phyloP scores from a whole-genome alignment of 176 grass and related monocot species.

The Saccharum officinarum region DNA sequence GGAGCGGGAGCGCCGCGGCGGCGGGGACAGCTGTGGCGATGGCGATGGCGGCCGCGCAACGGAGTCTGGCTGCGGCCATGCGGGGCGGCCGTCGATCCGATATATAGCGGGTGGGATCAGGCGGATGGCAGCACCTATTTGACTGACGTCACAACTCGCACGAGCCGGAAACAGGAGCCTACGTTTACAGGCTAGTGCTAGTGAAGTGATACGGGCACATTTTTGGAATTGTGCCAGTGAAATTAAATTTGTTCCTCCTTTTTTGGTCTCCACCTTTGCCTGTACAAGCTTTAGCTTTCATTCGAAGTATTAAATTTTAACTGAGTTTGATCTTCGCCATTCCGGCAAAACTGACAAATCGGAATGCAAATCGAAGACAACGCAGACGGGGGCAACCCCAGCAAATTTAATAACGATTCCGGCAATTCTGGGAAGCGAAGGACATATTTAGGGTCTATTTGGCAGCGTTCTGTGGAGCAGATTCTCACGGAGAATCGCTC shows the following conservation, averaged over 20 bases:
- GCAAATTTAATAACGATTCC: neutral
- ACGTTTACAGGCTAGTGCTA: neutral
- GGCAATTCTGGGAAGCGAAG: neutral
- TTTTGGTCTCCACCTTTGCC: neutral
- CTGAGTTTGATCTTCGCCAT: neutral
- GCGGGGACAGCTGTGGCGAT: neutral
- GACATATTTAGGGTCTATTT: too few relatives aligned
- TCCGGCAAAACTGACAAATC: neutral
- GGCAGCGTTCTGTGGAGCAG: too few relatives aligned
- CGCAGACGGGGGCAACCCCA: too few relatives aligned
- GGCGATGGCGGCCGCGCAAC: neutral
- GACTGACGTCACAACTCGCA: neutral
- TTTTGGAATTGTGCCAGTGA: neutral
- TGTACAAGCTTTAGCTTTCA: neutral
- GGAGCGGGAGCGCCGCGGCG: constrained; percentile 4
- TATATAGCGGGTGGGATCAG: constrained; percentile 26
- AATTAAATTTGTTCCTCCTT: too few relatives aligned
- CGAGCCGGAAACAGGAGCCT: too few relatives aligned
- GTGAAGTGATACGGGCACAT: neutral
- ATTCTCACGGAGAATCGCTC: too few relatives aligned
- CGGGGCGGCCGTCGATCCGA: neutral
- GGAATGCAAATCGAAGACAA: neutral
- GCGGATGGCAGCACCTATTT: neutral
- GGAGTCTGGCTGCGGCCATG: constrained; percentile 32
- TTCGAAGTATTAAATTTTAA: neutral